Evolutionary conservation across 23 red algal species (phyloP), one percentile per base, ranked within the genome.

Genomic region (Gracilaria gracilis): DNA sequence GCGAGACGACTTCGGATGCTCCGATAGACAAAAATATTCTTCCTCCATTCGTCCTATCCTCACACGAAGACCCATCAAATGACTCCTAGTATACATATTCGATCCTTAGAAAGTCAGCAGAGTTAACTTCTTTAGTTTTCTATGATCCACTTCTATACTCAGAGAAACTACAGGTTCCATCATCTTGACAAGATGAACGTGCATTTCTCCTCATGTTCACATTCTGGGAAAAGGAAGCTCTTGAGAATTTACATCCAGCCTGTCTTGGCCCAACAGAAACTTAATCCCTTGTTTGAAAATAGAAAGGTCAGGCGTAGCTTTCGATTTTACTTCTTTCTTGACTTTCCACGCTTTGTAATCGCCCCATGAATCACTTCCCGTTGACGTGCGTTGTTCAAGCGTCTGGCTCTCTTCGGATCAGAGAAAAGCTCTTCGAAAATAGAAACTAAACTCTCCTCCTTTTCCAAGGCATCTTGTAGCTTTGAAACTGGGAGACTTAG

Each of bases 401-500:
- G 72, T 50, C 46, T 77, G n/a, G 72, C 72, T 31, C 36, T 77
- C 72, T 77, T 77, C 20, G 72, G 72, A 51, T 77, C 72, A 77
- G 40, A 49, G 72, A 77, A 51, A 25, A 77, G 72, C 9, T 77
- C 72, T 50, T 77, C 72, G 62, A 90, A 90, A 51, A 80, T 64
- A 12, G 73, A 66, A 39, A 25, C 37, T 64, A 90, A 80, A 29
- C 49, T 74, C 54, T 90, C 58, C 34, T 90, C 48, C 73, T 75
- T 79, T 49, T 69, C 54, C 21, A 90, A 59, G 4, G 87, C 87
- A 57, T 90, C 87, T 51, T 71, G 65, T 40, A 90, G 87, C 76
- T 90, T 72, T 31, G 74, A 69, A 21, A 80, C 87, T 4, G 87
- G 87, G n/a, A 90, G 59, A 67, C 87, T 90, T 31, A 90, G 79